These are phyloP conservation scores for Ustilago curta DNA, from an alignment of 1,284 basidiomycete genomes.

Conservation along the genomic window DNA sequence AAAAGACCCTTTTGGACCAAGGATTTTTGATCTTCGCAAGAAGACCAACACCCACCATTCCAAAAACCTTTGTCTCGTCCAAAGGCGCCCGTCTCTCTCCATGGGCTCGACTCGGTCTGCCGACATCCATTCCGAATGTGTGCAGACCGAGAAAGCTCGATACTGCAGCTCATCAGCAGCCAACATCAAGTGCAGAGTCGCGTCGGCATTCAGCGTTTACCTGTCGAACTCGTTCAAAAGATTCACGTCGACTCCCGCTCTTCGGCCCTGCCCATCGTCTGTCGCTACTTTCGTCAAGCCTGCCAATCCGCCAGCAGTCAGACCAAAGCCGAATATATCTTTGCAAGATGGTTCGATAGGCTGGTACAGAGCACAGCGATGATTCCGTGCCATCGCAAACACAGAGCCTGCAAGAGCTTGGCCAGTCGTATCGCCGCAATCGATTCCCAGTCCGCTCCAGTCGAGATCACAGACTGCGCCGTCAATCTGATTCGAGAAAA, in stretches of 20 bases:
- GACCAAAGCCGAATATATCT: constrained; percentile 26
- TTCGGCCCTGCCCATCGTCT: constrained; percentile 12
- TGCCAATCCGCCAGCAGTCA: constrained; percentile 9
- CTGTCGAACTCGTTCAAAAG: constrained; percentile 29
- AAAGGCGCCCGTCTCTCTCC: neutral
- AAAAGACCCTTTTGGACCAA: constrained; percentile 6
- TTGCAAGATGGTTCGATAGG: constrained; percentile 25
- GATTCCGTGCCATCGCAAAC: constrained; percentile 19
- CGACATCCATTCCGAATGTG: constrained; percentile 18
- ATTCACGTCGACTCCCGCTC: constrained; percentile 36
- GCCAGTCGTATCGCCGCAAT: constrained; percentile 8
- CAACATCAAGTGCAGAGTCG: neutral
- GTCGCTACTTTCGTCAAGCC: constrained; percentile 22
- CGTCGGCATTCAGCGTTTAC: constrained; percentile 32
- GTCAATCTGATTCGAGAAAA: neutral
- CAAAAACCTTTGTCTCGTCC: neutral
- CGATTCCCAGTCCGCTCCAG: neutral
- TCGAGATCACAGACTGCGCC: constrained; percentile 1
- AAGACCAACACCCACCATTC: constrained; percentile 11
- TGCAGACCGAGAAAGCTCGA: constrained; percentile 23
- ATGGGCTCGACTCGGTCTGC: constrained; percentile 28
- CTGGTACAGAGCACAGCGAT: neutral
- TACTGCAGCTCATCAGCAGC: neutral
- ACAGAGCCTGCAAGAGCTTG: constrained; percentile 14
- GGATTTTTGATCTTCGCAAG: neutral